A percentile compares a stretch with the other conserved stretches of the same genome.
phyloP scores from a whole-genome alignment of 768 basidiomycete genomes.

The Pisolithus tinctorius region DNA sequence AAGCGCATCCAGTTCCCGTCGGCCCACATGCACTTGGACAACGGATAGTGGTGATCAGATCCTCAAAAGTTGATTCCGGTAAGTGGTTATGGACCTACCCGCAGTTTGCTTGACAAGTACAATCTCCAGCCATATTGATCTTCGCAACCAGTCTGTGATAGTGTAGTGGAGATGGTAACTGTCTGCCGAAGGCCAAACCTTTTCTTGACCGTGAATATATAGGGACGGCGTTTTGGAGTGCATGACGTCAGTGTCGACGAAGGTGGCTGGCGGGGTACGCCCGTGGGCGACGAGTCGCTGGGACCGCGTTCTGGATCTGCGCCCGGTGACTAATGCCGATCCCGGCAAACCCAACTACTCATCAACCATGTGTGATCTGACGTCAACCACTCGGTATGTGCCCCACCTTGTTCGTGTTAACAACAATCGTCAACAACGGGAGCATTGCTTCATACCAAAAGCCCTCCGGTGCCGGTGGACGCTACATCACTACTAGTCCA shows the following conservation, averaged over 20 bases:
- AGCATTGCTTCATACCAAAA: no score
- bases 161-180: not conserved
- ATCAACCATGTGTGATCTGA: no score
- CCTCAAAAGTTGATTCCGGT: no score
- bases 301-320: no score
- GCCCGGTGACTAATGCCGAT: no score
- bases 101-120: slow-evolving; percentile 25
- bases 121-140: slow-evolving; percentile 16
- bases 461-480: no score
- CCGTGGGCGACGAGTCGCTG: not conserved
- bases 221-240: not conserved
- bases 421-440: no score
- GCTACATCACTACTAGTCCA: no score
- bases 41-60: not conserved
- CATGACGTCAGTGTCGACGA: slow-evolving; percentile 4
- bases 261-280: not conserved
- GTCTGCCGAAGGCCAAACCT: not conserved
- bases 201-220: not conserved
- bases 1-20: slow-evolving; percentile 24
- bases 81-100: slow-evolving; percentile 11
- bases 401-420: no score
- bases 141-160: not conserved
- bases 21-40: slow-evolving; percentile 24
- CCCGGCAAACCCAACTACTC: no score
- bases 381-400: no score